phyloP scores from a whole-genome alignment of 495 filamentous ascomycete genomes.

The Hypoxylon cercidicola region DNA sequence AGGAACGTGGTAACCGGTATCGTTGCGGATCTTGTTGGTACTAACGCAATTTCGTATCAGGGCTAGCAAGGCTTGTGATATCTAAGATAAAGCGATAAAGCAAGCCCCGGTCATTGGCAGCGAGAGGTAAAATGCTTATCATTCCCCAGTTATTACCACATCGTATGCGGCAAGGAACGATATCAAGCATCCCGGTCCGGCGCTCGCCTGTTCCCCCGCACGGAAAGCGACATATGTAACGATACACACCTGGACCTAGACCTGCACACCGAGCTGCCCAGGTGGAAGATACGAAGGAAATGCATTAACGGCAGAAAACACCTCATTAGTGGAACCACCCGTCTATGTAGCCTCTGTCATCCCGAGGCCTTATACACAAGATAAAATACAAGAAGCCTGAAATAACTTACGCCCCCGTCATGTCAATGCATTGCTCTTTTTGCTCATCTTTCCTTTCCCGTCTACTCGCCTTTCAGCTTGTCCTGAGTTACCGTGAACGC shows the following conservation, averaged over 20 bases:
- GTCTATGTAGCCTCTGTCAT: conserved; percentile 43
- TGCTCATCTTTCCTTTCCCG: conserved; percentile 7
- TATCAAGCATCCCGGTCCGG: conserved; percentile 17
- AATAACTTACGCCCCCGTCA: conserved; percentile 28
- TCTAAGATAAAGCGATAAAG: conserved; percentile 32
- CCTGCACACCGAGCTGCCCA: not conserved
- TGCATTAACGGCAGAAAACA: conserved; percentile 34
- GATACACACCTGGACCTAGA: not conserved
- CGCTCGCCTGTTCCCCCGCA: conserved; percentile 14
- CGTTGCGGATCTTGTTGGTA: conserved; percentile 21
- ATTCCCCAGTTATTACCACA: conserved; percentile 28
- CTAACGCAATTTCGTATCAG: conserved; percentile 26
- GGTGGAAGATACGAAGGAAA: conserved; percentile 22
- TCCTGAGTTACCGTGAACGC: conserved; percentile 71
- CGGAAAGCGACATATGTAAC: not conserved
- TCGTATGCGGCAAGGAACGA: conserved; percentile 12
- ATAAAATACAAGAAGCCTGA: conserved; percentile 45
- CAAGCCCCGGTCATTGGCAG: conserved; percentile 24
- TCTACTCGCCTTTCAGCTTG: conserved; percentile 76
- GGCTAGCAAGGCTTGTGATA: conserved; percentile 23
- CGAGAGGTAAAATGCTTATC: conserved; percentile 33
- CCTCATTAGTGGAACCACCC: conserved; percentile 30
- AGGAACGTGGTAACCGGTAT: conserved; percentile 6
- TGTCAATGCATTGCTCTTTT: conserved; percentile 28
- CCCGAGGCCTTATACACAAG: conserved; percentile 46